A percentile compares a stretch with the other conserved stretches of the same genome.
phyloP scores from a whole-genome alignment of 2,329 filamentous ascomycete genomes.

The Colletotrichum nymphaeae region DNA sequence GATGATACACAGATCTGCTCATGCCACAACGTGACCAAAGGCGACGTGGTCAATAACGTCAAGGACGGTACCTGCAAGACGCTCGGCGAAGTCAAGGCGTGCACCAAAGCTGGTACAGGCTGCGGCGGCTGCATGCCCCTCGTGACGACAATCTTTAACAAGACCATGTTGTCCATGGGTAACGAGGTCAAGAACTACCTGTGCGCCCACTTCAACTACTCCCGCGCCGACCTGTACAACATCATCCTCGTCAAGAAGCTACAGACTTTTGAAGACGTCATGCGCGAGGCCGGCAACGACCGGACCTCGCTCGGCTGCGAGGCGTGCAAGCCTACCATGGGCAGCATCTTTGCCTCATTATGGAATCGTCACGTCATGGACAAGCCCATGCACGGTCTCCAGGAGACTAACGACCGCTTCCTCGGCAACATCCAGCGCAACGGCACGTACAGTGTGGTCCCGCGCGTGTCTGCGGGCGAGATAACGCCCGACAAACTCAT shows the following conservation, averaged over 20 bases:
- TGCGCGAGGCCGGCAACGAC: slow-evolving; percentile 81
- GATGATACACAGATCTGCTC: slow-evolving; percentile 93
- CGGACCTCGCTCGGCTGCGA: slow-evolving; percentile 83
- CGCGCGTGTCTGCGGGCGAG: slow-evolving; percentile 84
- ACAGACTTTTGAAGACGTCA: slow-evolving; percentile 78
- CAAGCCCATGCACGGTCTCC: slow-evolving; percentile 75
- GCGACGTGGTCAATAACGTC: slow-evolving; percentile 77
- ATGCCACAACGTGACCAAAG: slow-evolving; percentile 92
- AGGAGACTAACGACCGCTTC: slow-evolving; percentile 92
- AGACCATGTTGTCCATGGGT: slow-evolving; percentile 86
- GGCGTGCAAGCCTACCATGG: slow-evolving; percentile 85
- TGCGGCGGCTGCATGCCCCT: slow-evolving; percentile 93
- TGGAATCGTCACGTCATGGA: slow-evolving; percentile 89
- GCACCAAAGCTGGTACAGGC: slow-evolving; percentile 91
- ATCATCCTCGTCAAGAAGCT: slow-evolving; percentile 86
- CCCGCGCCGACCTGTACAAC: slow-evolving; percentile 89
- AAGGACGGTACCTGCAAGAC: slow-evolving; percentile 86
- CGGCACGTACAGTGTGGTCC: slow-evolving; percentile 90
- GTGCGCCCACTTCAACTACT: slow-evolving; percentile 86
- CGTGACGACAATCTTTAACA: slow-evolving; percentile 90
- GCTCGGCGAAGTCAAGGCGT: slow-evolving; percentile 85
- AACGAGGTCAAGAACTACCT: slow-evolving; percentile 89
- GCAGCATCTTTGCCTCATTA: slow-evolving; percentile 81
- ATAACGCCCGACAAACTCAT: slow-evolving; percentile 90
- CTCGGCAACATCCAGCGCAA: slow-evolving; percentile 92